Base-by-base conservation (phyloP, 2,329 filamentous ascomycete genomes). In the Microdochium bolleyi region DNA sequence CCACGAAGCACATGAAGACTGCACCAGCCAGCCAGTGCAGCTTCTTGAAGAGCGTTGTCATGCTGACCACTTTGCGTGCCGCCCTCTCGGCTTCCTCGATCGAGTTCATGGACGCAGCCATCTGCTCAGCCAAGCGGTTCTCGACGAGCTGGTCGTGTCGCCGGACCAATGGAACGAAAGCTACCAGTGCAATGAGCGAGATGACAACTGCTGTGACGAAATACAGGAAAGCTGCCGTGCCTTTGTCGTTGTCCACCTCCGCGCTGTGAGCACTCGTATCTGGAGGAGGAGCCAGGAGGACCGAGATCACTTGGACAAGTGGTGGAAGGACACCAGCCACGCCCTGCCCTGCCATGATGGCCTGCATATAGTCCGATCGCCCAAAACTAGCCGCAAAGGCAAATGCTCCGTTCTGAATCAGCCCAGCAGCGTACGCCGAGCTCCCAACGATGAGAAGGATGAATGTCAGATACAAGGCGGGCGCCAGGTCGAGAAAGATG, bases 351-450 rank as follows among this genome's bases (percentile, higher is more conserved):
- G 87, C 85, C 92, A 99, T 97, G 68, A 97, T 91, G 24, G 87
- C 92, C 70, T 97, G 92, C 52, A 90, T 96, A 68, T 97, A 99
- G 68, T 94, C 89, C 21, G 87, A 82, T 51, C 88, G 78, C 34
- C 86, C 89, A 63, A 96, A 97, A 51, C 89, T 86, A 3, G 88
- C 83, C 2, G 90, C 91, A 65, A 92, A 97, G 2, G 94, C 90
- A 67, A 96, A 96, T 11, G 94, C 83, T 19, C 94, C 94, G 67
- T 97, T 97, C 70, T 97, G 94, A 59, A 92, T 88, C 50, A 96
- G 75, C 0, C 88, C 92, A 0, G 91, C 88, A 0, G 89, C 91
- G 64, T 87, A 76, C 58, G 90, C 89, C 0, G 91, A 83, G n/a
- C 75, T 73, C 56, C 88, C 85, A 3, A 96, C 91, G 79, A 92